phyloP scores from a whole-genome alignment of 495 filamentous ascomycete species.

The Aeminium ludgeri region DNA sequence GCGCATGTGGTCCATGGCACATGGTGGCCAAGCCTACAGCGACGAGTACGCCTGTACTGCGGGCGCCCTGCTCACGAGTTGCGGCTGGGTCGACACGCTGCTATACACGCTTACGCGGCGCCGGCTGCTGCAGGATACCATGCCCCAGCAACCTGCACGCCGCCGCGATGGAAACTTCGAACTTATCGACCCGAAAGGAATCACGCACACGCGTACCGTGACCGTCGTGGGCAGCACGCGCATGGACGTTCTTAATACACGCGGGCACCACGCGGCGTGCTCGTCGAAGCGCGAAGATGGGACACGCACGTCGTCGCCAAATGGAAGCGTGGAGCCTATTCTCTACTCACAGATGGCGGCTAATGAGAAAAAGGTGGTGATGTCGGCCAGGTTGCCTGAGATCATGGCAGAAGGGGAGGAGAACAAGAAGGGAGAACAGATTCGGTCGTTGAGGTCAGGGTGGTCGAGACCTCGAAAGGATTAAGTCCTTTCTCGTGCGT shows the following conservation, averaged over 20 bases:
- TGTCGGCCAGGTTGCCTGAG: too few relatives aligned
- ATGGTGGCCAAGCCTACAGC: conserved; percentile 3
- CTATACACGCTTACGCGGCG: conserved; percentile 17
- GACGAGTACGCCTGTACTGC: conserved; percentile 6
- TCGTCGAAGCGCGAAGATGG: too few relatives aligned
- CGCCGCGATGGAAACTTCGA: conserved; percentile 5
- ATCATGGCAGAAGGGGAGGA: too few relatives aligned
- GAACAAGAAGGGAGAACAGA: too few relatives aligned
- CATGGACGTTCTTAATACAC: conserved; percentile 2
- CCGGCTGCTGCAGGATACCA: conserved; percentile 13
- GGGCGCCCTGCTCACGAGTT: conserved; percentile 13
- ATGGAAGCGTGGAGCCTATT: too few relatives aligned
- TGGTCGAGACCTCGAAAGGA: too few relatives aligned
- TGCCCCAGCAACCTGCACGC: conserved; percentile 2
- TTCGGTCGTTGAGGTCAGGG: too few relatives aligned
- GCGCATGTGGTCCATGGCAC: conserved; percentile 13
- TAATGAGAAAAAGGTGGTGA: too few relatives aligned
- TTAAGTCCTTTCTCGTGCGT: too few relatives aligned
- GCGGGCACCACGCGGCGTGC: background rate
- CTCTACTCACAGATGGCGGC: too few relatives aligned
- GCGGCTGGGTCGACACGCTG: conserved; percentile 17
- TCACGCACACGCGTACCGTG: conserved; percentile 15
- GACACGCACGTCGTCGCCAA: too few relatives aligned
- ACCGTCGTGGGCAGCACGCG: conserved; percentile 10
- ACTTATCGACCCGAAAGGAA: conserved; percentile 7